phyloP scores from a whole-genome alignment of 1,139 yeast genomes.

The Saccharomyces hybrid region DNA sequence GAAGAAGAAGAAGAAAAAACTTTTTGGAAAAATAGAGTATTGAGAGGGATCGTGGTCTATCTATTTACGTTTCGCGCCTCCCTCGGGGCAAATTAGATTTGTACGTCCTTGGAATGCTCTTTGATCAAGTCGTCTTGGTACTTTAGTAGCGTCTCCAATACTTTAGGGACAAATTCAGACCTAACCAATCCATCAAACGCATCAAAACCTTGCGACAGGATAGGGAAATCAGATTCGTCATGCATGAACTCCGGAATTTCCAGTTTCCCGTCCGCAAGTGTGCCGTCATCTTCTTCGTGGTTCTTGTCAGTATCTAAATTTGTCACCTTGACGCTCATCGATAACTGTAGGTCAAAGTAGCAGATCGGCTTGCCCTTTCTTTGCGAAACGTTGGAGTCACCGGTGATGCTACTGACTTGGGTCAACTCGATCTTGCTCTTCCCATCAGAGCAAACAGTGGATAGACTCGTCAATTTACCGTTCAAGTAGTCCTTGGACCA shows the following conservation, averaged over 20 bases:
- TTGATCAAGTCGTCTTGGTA: constrained; percentile 57
- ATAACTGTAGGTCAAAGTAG: constrained; percentile 56
- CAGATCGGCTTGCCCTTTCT: constrained; percentile 75
- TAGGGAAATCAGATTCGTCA: constrained; percentile 61
- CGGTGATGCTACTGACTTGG: constrained; percentile 42
- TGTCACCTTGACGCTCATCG: constrained; percentile 39
- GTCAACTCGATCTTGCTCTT: neutral
- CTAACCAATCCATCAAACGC: constrained; percentile 37
- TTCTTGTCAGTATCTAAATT: constrained; percentile 29
- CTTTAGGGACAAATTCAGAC: constrained; percentile 44
- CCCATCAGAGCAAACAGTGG: constrained; percentile 30
- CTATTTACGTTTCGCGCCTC: neutral
- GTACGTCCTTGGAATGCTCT: constrained; percentile 56
- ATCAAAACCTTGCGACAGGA: constrained; percentile 41
- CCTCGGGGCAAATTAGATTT: constrained; percentile 32
- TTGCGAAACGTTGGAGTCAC: constrained; percentile 77
- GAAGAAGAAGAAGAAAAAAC: neutral
- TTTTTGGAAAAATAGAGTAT: neutral
- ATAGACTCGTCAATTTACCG: constrained; percentile 37
- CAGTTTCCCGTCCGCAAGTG: constrained; percentile 34
- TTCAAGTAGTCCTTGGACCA: constrained; percentile 62
- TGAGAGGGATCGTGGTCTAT: neutral
- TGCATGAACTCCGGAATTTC: constrained; percentile 62
- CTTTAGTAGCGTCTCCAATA: constrained; percentile 41
- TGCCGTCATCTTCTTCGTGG: constrained; percentile 21